Evolutionary conservation across 2,329 filamentous ascomycete species (phyloP), one percentile per base, ranked within the genome.

Genomic region (Leptoxyphium fumago): DNA sequence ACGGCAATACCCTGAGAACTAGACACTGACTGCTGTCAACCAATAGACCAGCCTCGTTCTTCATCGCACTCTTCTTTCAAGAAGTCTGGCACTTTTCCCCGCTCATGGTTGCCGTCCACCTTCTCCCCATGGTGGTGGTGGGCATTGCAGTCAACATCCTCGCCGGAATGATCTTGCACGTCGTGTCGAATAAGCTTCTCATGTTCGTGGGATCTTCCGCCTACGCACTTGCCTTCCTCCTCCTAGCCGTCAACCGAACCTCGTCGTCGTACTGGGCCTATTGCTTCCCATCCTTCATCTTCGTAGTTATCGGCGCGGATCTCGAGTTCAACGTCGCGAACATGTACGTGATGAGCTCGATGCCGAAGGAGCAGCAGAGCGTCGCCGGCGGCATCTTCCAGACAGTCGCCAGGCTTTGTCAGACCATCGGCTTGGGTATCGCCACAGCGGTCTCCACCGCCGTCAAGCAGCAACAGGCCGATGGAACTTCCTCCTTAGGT

Each of bases 241-340:
- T 84, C 5, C 65, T 78, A 30, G 71, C 74, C 0, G 68, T 81
- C 41, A 75, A 80, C 52, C 61, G 65, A 34, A 56, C 68, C 1
- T 65, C 72, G 9, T 70, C 70, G 44, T 69, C 65, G 14, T 83
- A 83, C 56, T 84, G 79, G 79, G 71, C 71, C 0, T 76, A 80
- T 47, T 68, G 73, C 5, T 83, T 83, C 55, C 77, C 78, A 0
- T 70, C 71, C 0, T 60, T 82, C 34, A 60, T 77, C 13, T 59
- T 83, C 21, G 71, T 72, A 17, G 78, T 82, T 1, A 64, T 80
- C 3, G 80, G 80, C 1, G 78, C 78, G 0, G 80, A 83, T 54
- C 72, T 84, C 29, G 74, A 82, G 46, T 83, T 82, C 58, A 81
- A 82, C 47, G 78, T 83, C 17, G 73, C 75, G 2, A 83, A 84